Percentiles rank a stretch among this genome's conserved stretches.
phyloP scores from a whole-genome alignment of 1,139 yeast species.

The Kodamaea derodonti region DNA sequence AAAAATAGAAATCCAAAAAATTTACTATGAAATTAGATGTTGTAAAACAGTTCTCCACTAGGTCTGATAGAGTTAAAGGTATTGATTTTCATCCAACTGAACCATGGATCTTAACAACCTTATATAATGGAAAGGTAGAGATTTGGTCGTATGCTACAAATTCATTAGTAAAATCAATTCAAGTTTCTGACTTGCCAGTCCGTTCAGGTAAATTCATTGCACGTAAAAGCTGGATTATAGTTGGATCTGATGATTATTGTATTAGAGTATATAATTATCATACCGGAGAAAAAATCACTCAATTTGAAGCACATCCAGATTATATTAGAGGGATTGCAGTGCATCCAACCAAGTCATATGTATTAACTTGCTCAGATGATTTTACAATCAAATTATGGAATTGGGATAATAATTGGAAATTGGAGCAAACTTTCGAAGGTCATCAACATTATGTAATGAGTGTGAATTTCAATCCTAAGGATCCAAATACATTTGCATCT shows the following conservation, averaged over 20 bases:
- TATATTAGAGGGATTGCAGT: slow-evolving; percentile 90
- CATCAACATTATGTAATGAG: slow-evolving; percentile 96
- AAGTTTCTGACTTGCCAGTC: slow-evolving; percentile 91
- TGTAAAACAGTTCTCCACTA: slow-evolving; percentile 73
- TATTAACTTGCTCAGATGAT: slow-evolving; percentile 90
- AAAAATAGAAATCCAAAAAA: neutral
- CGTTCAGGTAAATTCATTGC: slow-evolving; percentile 95
- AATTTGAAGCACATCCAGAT: slow-evolving; percentile 97
- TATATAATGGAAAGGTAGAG: slow-evolving; percentile 82
- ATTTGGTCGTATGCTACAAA: slow-evolving; percentile 91
- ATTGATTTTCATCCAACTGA: slow-evolving; percentile 97
- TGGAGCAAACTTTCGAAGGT: slow-evolving; percentile 90
- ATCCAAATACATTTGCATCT: slow-evolving; percentile 95
- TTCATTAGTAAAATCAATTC: slow-evolving; percentile 47
- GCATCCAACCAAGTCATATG: slow-evolving; percentile 88
- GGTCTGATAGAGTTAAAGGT: slow-evolving; percentile 96
- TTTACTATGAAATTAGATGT: slow-evolving; percentile 44
- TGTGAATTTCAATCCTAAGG: slow-evolving; percentile 93
- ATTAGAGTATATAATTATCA: slow-evolving; percentile 90
- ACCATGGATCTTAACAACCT: slow-evolving; percentile 90
- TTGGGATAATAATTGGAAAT: slow-evolving; percentile 91
- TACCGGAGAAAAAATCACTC: slow-evolving; percentile 90
- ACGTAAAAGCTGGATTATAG: slow-evolving; percentile 95
- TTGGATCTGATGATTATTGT: slow-evolving; percentile 94
- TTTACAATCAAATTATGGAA: slow-evolving; percentile 91